Evolutionary conservation across 176 grass and related monocot species (phyloP).

Genomic region (Carex scoparia): DNA sequence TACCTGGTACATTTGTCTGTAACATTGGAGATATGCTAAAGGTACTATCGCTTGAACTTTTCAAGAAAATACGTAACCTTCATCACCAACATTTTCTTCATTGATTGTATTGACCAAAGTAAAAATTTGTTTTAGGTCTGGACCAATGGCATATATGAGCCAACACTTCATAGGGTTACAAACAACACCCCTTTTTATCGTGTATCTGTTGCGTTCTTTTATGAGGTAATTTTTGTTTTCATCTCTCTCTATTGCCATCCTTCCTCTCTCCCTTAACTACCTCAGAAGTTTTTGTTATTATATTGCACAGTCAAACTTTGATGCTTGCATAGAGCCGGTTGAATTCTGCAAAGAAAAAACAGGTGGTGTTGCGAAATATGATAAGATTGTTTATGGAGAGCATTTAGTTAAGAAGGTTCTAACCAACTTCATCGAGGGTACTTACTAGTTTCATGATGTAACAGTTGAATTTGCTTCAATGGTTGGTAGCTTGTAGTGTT

Average conservation of each 20-base stretch:
- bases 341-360: conserved; percentile 65
- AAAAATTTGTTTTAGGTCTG: conserved; percentile 48
- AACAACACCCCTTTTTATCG: conserved; percentile 73
- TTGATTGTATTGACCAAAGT: conserved; percentile 1
- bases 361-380: conserved; percentile 39
- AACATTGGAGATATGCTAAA: conserved; percentile 96
- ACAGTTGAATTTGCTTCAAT: not conserved
- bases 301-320: conserved; percentile 63
- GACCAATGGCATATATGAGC: conserved; percentile 84
- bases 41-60: conserved; percentile 26
- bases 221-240: conserved; percentile 47
- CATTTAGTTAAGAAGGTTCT: conserved; percentile 68
- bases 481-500: conserved; percentile 9
- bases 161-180: conserved; percentile 75
- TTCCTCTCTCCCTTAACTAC: not conserved
- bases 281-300: not conserved
- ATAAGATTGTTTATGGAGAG: conserved; percentile 68
- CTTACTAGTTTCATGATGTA: conserved; percentile 17
- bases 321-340: conserved; percentile 48
- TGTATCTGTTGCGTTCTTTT: conserved; percentile 79
- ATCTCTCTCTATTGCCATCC: not conserved
- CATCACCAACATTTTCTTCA: not conserved
- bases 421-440: conserved; percentile 55
- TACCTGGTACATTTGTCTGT: conserved; percentile 82
- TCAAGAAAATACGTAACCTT: not conserved